Base-by-base conservation (phyloP, 768 basidiomycete species). In the Hirschioporus abietinus region DNA sequence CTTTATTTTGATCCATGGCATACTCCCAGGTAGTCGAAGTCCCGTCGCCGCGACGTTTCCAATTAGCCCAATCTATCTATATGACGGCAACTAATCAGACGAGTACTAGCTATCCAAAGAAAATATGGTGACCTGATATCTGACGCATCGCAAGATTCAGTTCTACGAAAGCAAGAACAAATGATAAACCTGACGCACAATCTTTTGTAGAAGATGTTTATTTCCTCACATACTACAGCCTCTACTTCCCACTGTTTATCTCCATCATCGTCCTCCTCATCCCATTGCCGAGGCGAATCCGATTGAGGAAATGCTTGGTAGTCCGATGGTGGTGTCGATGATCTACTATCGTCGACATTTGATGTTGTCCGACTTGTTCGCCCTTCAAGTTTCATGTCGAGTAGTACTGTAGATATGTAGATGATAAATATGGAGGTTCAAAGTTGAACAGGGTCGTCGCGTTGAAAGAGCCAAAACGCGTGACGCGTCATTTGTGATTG, bases 21-120 rank as follows among this genome's bases (percentile, higher is more conserved):
- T 73, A 74, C 52, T 81, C 72, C 86, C 86, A 88, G 7, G 86
- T 87, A 1, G 81, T 82, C 68, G 82, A 84, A 7, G 86, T 83
- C 0, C 82, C 84, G 69, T 88, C 83, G 1, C 66, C 58, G n/a
- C n/a, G n/a, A 26, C 86, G 83, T 1, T 70, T 36, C 86, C 86
- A 88, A 52, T 76, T 74, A 23, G 73, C 77, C 86, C 86, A 88
- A 67, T 78, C 75, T 4, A 85, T 82, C 85, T 88, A 67, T 61
- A 60, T 52, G 42, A 15, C 1, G 12, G 5, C 12, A 52, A 52
- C 3, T 10, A 12, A 2, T 52, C 4, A 52, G 20, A 20, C 6
- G 20, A 52, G 20, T 3, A 15, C 20, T 10, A 52, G 42, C 42
- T 15, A 15, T 15, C 7, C 15, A 15, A 15, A 20, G 20, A 15